Evolutionary conservation across 2,329 filamentous ascomycete genomes (phyloP).

Genomic region (Talaromyces verruculosus): DNA sequence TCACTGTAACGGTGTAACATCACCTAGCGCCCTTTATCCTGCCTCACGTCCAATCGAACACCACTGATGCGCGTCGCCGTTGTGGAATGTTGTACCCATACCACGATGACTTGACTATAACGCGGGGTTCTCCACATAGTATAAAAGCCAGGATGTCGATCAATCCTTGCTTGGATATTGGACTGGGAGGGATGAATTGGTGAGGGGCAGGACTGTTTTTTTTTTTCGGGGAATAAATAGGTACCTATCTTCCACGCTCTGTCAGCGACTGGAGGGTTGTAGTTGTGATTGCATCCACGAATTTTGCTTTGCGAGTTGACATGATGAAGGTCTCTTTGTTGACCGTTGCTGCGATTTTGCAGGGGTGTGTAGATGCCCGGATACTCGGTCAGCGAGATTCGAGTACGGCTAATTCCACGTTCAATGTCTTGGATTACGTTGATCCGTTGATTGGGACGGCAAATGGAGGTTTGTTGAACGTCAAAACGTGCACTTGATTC

Average conservation of each 20-base stretch:
- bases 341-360: neutral
- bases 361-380: constrained; percentile 3
- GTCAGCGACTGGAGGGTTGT: neutral
- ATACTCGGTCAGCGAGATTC: constrained; percentile 1
- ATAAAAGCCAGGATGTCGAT: constrained; percentile 3
- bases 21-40: neutral
- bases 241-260: neutral
- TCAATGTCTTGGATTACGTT: constrained; percentile 44
- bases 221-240: neutral
- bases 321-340: constrained; percentile 16
- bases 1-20: neutral
- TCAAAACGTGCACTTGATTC: neutral
- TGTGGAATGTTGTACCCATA: constrained; percentile 16
- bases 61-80: neutral
- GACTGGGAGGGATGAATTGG: neutral
- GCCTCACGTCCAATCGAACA: neutral
- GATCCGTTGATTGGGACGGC: constrained; percentile 58
- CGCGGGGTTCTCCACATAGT: constrained; percentile 14
- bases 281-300: neutral
- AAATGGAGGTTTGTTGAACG: constrained; percentile 43
- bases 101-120: neutral
- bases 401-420: constrained; percentile 14
- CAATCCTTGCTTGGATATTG: neutral
- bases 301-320: neutral
- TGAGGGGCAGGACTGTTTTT: neutral